Evolutionary conservation across 2,329 filamentous ascomycete genomes (phyloP), one percentile per base, ranked within the genome.

Genomic region (Colletotrichum sp.): DNA sequence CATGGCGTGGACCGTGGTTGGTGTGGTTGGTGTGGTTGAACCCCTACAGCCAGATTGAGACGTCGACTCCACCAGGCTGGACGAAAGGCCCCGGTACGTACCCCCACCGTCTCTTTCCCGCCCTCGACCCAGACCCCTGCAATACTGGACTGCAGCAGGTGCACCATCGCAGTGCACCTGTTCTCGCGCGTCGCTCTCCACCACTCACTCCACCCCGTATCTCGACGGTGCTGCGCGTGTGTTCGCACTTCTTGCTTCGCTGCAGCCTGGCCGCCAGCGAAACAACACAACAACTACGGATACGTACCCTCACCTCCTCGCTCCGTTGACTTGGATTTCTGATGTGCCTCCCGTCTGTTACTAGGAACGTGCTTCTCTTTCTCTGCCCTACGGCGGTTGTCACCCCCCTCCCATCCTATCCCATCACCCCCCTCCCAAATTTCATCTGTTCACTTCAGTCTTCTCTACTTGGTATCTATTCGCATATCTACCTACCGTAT

Each of bases 101-200:
- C 70, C 64, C 57, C 64, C 63, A 73, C 70, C 73, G 73, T 67
- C 71, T 64, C 55, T 58, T 72, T 38, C 28, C 32, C 72, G 34
- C 61, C 69, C 18, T 34, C 57, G 73, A 32, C 55, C 43, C 48
- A 13, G 34, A 28, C 67, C 67, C 48, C 55, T 75, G 61, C 61
- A 61, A 36, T 18, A 21, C 18, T 21, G n/a, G 43, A 21, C 43
- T 18, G 9, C 28, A 58, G 9, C n/a, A 21, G 43, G 38, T 43
- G 38, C 38, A 43, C 32, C 21, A 21, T 24, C n/a, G 28, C 43
- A 10, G 28, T 24, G 32, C n/a, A n/a, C 24, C 34, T 64, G 13
- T 21, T 32, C 63, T 36, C 36, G 18, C 34, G 16, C 24, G 6
- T 24, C 15, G 21, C 58, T 13, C 58, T 15, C 15, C 24, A 28